Evolutionary conservation across 352 stramenopile species (phyloP).

Genomic region (Thalassiosira delicatula): DNA sequence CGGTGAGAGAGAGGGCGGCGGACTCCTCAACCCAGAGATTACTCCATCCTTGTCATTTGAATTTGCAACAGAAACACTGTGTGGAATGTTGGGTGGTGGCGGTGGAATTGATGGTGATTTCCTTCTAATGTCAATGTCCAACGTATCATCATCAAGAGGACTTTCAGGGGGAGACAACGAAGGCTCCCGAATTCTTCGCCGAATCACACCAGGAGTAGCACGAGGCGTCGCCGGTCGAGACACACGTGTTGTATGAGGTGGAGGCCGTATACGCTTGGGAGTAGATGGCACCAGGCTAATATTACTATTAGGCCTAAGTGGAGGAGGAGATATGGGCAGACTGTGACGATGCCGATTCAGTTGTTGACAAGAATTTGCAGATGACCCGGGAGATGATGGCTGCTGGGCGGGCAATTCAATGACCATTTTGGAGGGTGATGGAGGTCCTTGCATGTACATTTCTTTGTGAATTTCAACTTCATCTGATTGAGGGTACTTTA

Average conservation of each 20-base stretch:
- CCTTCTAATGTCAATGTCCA: background rate
- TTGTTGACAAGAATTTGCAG: too few relatives aligned
- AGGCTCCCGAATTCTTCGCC: slow-evolving; percentile 51
- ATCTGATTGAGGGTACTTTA: too few relatives aligned
- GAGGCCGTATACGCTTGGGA: background rate
- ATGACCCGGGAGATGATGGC: too few relatives aligned
- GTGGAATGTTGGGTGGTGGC: slow-evolving; percentile 23
- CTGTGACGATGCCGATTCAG: too few relatives aligned
- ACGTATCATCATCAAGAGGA: slow-evolving; percentile 20
- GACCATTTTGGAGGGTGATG: slow-evolving; percentile 33
- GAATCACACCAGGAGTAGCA: slow-evolving; percentile 56
- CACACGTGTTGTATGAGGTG: background rate
- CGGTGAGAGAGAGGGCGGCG: too few relatives aligned
- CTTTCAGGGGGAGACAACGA: slow-evolving; percentile 40
- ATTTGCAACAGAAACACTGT: background rate
- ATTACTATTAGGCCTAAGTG: too few relatives aligned
- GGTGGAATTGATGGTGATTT: background rate
- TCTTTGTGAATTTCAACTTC: too few relatives aligned
- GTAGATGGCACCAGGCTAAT: background rate
- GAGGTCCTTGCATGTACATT: background rate
- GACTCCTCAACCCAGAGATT: too few relatives aligned
- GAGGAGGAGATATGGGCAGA: too few relatives aligned
- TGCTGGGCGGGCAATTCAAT: too few relatives aligned
- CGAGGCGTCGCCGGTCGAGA: slow-evolving; percentile 10
- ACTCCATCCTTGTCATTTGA: background rate